phyloP scores from a whole-genome alignment of 1,139 yeast species.

The Candida glucosophila region DNA sequence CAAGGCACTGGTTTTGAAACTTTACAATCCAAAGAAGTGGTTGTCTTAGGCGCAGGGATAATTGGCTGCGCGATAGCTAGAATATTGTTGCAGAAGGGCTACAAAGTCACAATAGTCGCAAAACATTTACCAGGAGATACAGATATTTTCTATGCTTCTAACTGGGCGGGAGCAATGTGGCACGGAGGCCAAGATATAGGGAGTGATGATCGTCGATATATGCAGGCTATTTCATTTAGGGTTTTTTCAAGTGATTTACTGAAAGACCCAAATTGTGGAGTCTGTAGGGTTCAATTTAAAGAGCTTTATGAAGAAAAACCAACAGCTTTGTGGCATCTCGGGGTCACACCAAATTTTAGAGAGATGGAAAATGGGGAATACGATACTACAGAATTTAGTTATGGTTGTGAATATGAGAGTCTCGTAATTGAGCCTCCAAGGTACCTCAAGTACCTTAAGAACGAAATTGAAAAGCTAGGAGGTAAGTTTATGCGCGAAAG shows the following conservation, averaged over 20 bases:
- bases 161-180: conserved; percentile 6
- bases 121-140: conserved; percentile 5
- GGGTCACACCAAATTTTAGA: conserved; percentile 2
- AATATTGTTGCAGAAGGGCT: conserved; percentile 4
- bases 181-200: conserved; percentile 3
- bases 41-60: conserved; percentile 5
- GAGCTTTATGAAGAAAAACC: conserved; percentile 4
- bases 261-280: conserved; percentile 3
- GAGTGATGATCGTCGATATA: conserved; percentile 1
- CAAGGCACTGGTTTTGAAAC: no score
- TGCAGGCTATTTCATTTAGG: conserved; percentile 3
- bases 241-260: conserved; percentile 2
- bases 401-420: conserved; percentile 4
- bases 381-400: conserved; percentile 1
- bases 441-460: conserved; percentile 2
- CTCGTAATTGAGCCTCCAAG: conserved; percentile 4
- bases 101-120: conserved; percentile 3
- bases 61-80: conserved; percentile 5
- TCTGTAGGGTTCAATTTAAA: conserved; percentile 3
- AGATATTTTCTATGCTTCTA: conserved; percentile 6
- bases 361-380: conserved; percentile 1
- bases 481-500: conserved; percentile 3
- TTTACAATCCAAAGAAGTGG: conserved; percentile 2
- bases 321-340: conserved; percentile 2
- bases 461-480: conserved; percentile 3